phyloP scores from a whole-genome alignment of 225 moss, liverwort and hornwort genomes.

The Marchantia paleacea region DNA sequence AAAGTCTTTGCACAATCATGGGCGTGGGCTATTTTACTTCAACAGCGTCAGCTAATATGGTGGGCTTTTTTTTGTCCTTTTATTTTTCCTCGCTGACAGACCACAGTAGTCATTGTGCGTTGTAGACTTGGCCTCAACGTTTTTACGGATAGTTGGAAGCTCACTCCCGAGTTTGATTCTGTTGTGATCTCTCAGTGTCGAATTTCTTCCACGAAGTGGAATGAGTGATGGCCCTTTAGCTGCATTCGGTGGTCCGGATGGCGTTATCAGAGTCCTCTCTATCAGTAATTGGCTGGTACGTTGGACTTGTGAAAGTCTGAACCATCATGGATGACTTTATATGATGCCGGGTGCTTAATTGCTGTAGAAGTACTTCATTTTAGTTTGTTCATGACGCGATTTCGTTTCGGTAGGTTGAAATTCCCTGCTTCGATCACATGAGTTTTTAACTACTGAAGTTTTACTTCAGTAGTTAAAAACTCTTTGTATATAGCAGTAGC shows the following conservation, averaged over 20 bases:
- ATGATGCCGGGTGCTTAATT: background rate
- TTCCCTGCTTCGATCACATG: background rate
- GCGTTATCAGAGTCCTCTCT: conserved; percentile 89
- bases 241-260: conserved; percentile 98
- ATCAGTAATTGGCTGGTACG: conserved; percentile 86
- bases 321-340: background rate
- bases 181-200: conserved; percentile 56
- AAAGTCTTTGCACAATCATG: background rate
- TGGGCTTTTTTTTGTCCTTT: background rate
- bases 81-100: background rate
- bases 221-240: conserved; percentile 86
- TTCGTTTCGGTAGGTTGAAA: conserved; percentile 52
- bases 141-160: background rate
- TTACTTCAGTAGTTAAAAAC: no score
- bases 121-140: background rate
- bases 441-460: no score
- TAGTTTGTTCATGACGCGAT: background rate
- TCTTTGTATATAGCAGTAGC: background rate
- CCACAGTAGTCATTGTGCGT: background rate
- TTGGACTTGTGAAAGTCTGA: background rate
- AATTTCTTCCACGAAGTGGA: conserved; percentile 89
- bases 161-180: background rate
- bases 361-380: background rate
- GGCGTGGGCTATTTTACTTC: background rate
- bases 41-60: no score